phyloP scores from a whole-genome alignment of 768 basidiomycete genomes.

The Collybia sp. region DNA sequence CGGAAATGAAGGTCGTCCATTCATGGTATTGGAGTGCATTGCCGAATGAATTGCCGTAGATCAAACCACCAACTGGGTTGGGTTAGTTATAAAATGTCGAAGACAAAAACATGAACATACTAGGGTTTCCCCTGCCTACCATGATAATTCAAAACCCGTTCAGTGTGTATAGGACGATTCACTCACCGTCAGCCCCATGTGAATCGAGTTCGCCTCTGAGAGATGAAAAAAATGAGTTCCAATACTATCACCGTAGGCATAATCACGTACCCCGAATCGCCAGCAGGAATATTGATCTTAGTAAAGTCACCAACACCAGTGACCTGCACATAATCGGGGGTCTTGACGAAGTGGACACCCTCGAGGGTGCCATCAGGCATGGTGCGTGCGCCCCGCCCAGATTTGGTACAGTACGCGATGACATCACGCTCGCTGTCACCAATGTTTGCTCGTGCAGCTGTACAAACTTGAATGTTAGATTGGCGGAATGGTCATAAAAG shows the following conservation, averaged over 20 bases:
- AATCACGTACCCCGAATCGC: slow-evolving; percentile 31
- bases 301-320: slow-evolving; percentile 69
- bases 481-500: not conserved
- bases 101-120: slow-evolving; percentile 15
- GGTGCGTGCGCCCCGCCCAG: slow-evolving; percentile 65
- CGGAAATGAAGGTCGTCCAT: slow-evolving; percentile 84
- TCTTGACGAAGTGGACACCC: slow-evolving; percentile 67
- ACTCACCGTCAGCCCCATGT: slow-evolving; percentile 54
- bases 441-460: slow-evolving; percentile 39
- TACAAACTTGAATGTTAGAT: slow-evolving; percentile 2
- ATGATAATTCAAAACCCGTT: not conserved
- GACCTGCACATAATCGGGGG: slow-evolving; percentile 59
- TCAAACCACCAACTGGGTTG: slow-evolving; percentile 55
- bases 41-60: slow-evolving; percentile 64
- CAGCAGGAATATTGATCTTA: slow-evolving; percentile 48
- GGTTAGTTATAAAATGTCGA: slow-evolving; percentile 14
- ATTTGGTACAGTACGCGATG: slow-evolving; percentile 76
- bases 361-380: slow-evolving; percentile 64
- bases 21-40: slow-evolving; percentile 55
- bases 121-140: slow-evolving; percentile 40
- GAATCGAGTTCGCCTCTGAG: slow-evolving; percentile 68
- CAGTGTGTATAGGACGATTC: not conserved
- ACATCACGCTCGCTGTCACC: slow-evolving; percentile 64
- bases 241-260: not conserved
- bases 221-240: not conserved